Evolutionary conservation across 352 stramenopile genomes (phyloP), one percentile per base, ranked within the genome.

Genomic region (Elongisporangium undulatum): DNA sequence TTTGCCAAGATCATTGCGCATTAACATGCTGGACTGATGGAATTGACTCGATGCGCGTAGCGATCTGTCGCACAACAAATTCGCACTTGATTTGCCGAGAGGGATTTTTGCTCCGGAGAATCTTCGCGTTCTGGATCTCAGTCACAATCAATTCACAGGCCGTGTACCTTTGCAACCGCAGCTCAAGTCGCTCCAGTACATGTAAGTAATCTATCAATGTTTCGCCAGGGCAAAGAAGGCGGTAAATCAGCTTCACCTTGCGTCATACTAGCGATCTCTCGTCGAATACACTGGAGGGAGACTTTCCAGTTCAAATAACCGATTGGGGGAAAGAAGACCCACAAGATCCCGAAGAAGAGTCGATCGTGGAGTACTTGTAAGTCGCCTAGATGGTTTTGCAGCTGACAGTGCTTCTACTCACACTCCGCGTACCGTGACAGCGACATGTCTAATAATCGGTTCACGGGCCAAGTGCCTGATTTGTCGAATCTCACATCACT

Each of bases 261-360:
- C 19, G 55, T 41, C 9, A 51, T 22, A 8, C 10, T 49, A 87
- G 76, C 24, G 87, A 87, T 41, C 21, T 89, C 20, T 87, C 81
- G 3, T 59, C 71, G 38, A 90, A 91, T 53, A 29, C 62, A 0
- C 67, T 89, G 4, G 64, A 71, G n/a, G 79, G 75, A 1, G 41
- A 62, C 0, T 63, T 89, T 12, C 77, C 78, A 9, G 3, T 29
- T 16, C 58, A 74, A 17, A n/a, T 89, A 17, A 59, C 69, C 6
- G 34, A 61, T 2, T 84, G 76, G 63, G 79, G 77, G 0, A 66
- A 74, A 29, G 66, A 79, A 55, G 72, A 89, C 26, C 73, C 71
- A 13, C 55, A 68, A n/a, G 72, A 91, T 49, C 75, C 77, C 3
- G 66, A 79, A 8, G 75, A 90, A 51, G 61, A 75, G 6, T 82